Conservation (phyloP, 345 rosid genomes). For the Raphanus raphanistrum region DNA sequence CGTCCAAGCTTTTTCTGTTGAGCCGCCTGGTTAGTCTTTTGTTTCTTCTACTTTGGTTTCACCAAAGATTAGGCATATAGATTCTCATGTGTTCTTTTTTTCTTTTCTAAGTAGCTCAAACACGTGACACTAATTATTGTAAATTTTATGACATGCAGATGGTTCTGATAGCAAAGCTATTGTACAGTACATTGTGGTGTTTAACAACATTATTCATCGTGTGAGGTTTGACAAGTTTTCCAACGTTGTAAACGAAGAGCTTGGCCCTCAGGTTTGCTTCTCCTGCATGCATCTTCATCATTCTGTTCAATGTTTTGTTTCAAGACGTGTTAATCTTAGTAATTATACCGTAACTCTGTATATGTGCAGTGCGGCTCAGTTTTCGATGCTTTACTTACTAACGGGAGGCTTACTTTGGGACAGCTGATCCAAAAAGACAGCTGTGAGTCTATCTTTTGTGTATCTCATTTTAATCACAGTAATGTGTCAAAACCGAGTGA, state of each 20-base stretch:
- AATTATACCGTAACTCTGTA: not conserved
- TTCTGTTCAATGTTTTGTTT: not conserved
- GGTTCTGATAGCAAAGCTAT: constrained; percentile 46
- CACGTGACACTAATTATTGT: too few relatives aligned
- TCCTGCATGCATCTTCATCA: not conserved
- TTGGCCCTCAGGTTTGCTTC: constrained; percentile 52
- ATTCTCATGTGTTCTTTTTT: too few relatives aligned
- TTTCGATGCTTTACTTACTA: constrained; percentile 67
- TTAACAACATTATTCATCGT: constrained; percentile 71
- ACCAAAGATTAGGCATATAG: too few relatives aligned
- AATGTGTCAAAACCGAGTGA: too few relatives aligned
- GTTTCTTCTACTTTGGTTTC: too few relatives aligned
- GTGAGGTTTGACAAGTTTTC: constrained; percentile 67
- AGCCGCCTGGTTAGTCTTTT: constrained; percentile 41
- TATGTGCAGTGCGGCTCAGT: constrained; percentile 63
- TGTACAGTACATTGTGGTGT: constrained; percentile 60
- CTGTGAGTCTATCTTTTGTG: constrained; percentile 39
- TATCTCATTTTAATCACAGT: too few relatives aligned
- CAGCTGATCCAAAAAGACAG: constrained; percentile 65
- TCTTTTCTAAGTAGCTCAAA: too few relatives aligned
- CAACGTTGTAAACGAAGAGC: constrained; percentile 48
- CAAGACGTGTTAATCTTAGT: not conserved
- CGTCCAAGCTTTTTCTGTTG: constrained; percentile 66
- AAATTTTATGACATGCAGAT: constrained; percentile 33
- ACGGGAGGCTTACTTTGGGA: constrained; percentile 78